Base-by-base conservation (phyloP, 331 rosid species). In the Pyrus hybrid region DNA sequence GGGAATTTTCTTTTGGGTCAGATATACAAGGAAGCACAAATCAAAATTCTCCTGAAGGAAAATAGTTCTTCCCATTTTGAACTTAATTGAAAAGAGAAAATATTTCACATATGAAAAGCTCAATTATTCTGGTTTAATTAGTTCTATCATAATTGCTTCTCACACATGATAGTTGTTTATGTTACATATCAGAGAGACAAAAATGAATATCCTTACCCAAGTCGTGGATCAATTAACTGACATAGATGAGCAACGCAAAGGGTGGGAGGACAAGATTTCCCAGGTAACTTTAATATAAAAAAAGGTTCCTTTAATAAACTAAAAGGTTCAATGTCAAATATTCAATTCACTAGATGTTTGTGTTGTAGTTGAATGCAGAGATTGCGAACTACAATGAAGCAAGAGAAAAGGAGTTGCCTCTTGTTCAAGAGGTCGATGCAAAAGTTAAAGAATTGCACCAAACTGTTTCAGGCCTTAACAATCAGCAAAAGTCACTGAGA, bases 401-500 rank as follows among this genome's bases (percentile, higher is more conserved):
- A 45, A 87, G 85, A 81, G 96, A 87, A 77, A 86, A 67, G 80
- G 97, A 93, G 77, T 71, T 87, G 77, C 89, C 96, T 68, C 86
- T 85, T 73, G 85, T 87, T 82, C 91, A 93, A 77, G 97, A 91
- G 77, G 88, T 82, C 33, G 96, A 88, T 41, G 77, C 79, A 13
- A 87, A 87, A 60, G 97, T 93, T 53, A 92, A 83, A 75, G 96
- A 93, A 77, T 43, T 91, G 64, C 91, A 76, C 62, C 96, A 88
- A 69, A 87, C 84, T 45, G 86, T 93, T 76, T 86, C 76, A 13
- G 78, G 81, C 76, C 92, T 91, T 45, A 93, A 93, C 83, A 86
- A 80, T 62, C 82, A 88, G 5, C 98, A 93, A 80, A 58, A 79
- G 77, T 82, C 94, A 1, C 51, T 91, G 84, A 89, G 92, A 80